Conservation (phyloP, 208 protist species). For the Entamoeba nuttalli region DNA sequence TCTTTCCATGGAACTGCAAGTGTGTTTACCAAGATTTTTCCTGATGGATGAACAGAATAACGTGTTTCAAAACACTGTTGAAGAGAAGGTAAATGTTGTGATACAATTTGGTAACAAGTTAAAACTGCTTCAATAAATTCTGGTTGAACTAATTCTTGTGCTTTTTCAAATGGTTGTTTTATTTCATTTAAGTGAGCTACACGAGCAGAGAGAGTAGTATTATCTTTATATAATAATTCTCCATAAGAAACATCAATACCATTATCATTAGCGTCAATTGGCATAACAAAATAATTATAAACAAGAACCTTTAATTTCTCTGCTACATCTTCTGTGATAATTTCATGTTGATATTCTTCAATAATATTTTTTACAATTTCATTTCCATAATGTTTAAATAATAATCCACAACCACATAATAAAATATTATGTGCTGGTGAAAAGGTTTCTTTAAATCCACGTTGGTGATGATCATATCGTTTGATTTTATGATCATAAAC, state of each 20-base stretch:
- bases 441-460: slow-evolving; percentile 66
- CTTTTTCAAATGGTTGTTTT: slow-evolving; percentile 61
- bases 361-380: slow-evolving; percentile 60
- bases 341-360: not conserved
- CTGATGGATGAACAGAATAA: slow-evolving; percentile 44
- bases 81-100: slow-evolving; percentile 64
- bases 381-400: slow-evolving; percentile 76
- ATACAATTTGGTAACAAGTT: slow-evolving; percentile 60
- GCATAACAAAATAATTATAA: slow-evolving; percentile 66
- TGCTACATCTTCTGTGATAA: slow-evolving; percentile 41
- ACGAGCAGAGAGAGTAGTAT: slow-evolving; percentile 54
- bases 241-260: slow-evolving; percentile 56
- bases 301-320: slow-evolving; percentile 55
- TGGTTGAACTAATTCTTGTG: slow-evolving; percentile 56
- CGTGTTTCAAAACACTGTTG: slow-evolving; percentile 47
- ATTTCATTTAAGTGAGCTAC: slow-evolving; percentile 55
- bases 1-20: slow-evolving; percentile 70
- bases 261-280: slow-evolving; percentile 77
- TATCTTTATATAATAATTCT: slow-evolving; percentile 50
- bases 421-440: slow-evolving; percentile 55
- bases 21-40: slow-evolving; percentile 57
- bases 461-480: slow-evolving; percentile 78
- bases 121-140: slow-evolving; percentile 62
- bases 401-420: slow-evolving; percentile 66
- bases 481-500: slow-evolving; percentile 56